Base-by-base conservation (phyloP, 2,329 filamentous ascomycete species). In the Dothidotthia symphoricarpi region DNA sequence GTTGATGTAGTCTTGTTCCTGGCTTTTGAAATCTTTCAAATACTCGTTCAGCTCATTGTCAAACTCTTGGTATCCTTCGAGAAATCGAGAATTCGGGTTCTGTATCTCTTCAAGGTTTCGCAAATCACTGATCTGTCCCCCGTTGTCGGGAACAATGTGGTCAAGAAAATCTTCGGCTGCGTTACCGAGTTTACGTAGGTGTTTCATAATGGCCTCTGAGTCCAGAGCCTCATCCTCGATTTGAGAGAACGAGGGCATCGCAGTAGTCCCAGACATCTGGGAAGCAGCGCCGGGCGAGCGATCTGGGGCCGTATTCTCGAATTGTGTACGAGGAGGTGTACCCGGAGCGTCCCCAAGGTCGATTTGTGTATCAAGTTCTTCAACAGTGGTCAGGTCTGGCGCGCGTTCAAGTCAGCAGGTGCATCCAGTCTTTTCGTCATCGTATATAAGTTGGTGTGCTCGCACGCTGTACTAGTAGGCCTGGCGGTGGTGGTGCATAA, bases 221-320 rank as follows among this genome's bases (percentile, higher is more conserved):
- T 74, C 68, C 8, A 75, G 54, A 9, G 66, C 58, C 16, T 65
- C 59, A 17, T 70, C 59, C 36, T 74, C 70, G 24, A 68, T 65
- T 41, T 66, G 63, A 5, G 71, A 72, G 38, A 71, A 69, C 3
- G 71, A 70, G 0, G 71, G 71, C 28, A 70, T 70, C 4, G 68
- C 69, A 3, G 73, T 74, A 3, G 69, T 74, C 11, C 70, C 70
- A 3, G 73, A 74, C 51, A 72, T 68, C 27, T 61, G 66, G 5
- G 71, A 74, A 12, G 51, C 49, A 16, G 55, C 61, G 16, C 63
- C 65, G n/a, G 65, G 64, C 17, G 65, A 68, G 33, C 52, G 57
- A 29, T 53, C 52, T 12, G 39, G 31, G 13, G 41, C 19, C 7
- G 42, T 26, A 11, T 37, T 24, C 24, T 47, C 43, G 31, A 39